Evolutionary conservation across 192 early-diverging fungal genomes (phyloP).

Genomic region (Pilaira anomala): DNA sequence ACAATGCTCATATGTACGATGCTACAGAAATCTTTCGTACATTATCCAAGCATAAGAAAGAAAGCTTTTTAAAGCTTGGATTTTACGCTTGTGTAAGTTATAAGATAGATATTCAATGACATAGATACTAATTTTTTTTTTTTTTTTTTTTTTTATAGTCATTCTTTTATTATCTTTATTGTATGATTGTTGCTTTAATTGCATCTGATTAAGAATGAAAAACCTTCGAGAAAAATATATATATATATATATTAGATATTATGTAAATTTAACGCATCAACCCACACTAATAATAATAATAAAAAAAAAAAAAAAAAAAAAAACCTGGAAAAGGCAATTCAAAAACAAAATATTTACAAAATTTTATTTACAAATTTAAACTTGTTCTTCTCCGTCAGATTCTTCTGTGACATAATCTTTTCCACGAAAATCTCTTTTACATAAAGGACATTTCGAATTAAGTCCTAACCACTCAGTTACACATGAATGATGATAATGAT

Average conservation of each 20-base stretch:
- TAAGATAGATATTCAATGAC: not conserved
- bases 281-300: not conserved
- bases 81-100: slow-evolving; percentile 77
- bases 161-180: slow-evolving; percentile 90
- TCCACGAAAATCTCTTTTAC: slow-evolving; percentile 58
- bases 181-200: slow-evolving; percentile 34
- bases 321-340: not conserved
- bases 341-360: not conserved
- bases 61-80: slow-evolving; percentile 91
- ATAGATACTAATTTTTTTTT: not conserved
- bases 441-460: slow-evolving; percentile 74
- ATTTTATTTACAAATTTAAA: not conserved
- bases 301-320: not conserved
- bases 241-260: no score
- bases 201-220: slow-evolving; percentile 1
- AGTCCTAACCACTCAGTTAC: slow-evolving; percentile 79
- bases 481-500: slow-evolving; percentile 82
- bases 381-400: slow-evolving; percentile 5
- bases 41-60: slow-evolving; percentile 84
- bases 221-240: no score
- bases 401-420: slow-evolving; percentile 20
- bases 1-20: slow-evolving; percentile 86
- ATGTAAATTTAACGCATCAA: not conserved
- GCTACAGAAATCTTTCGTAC: slow-evolving; percentile 96
- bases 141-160: slow-evolving; percentile 6